phyloP scores from a whole-genome alignment of 805 yeast genomes.

The Yarrowia sp. region DNA sequence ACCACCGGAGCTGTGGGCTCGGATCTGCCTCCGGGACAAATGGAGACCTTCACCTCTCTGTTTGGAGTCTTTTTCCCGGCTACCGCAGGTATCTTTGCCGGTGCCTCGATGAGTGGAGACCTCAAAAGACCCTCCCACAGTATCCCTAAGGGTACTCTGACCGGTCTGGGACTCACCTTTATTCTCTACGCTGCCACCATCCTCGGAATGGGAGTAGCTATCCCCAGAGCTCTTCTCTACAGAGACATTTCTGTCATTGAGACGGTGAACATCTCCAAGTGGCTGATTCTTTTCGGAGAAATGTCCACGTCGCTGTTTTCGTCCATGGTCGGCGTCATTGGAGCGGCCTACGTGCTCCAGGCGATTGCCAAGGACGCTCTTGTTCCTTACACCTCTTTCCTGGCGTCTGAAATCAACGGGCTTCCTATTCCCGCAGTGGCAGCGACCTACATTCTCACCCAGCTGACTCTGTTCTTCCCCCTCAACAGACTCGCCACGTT shows the following conservation, averaged over 20 bases:
- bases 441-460: constrained; percentile 83
- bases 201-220: constrained; percentile 75
- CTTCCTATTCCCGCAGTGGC: constrained; percentile 67
- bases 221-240: constrained; percentile 79
- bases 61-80: constrained; percentile 98
- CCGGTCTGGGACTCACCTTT: constrained; percentile 82
- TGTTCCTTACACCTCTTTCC: constrained; percentile 75
- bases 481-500: constrained; percentile 93
- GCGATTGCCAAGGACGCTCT: constrained; percentile 91
- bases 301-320: constrained; percentile 89
- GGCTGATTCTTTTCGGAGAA: constrained; percentile 84
- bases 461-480: constrained; percentile 84
- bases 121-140: constrained; percentile 82
- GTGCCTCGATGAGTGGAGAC: constrained; percentile 98
- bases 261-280: constrained; percentile 72
- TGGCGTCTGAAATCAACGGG: constrained; percentile 60
- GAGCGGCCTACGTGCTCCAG: constrained; percentile 88
- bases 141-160: constrained; percentile 92
- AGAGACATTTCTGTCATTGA: constrained; percentile 86
- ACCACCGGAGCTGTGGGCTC: constrained; percentile 90
- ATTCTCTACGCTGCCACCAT: constrained; percentile 80
- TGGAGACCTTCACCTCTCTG: constrained; percentile 79
- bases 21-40: constrained; percentile 60
- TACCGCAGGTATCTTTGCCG: constrained; percentile 97
- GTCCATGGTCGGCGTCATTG: constrained; percentile 92